Evolutionary conservation across 495 filamentous ascomycete genomes (phyloP), one percentile per base, ranked within the genome.

Genomic region (Penicillium parvum): DNA sequence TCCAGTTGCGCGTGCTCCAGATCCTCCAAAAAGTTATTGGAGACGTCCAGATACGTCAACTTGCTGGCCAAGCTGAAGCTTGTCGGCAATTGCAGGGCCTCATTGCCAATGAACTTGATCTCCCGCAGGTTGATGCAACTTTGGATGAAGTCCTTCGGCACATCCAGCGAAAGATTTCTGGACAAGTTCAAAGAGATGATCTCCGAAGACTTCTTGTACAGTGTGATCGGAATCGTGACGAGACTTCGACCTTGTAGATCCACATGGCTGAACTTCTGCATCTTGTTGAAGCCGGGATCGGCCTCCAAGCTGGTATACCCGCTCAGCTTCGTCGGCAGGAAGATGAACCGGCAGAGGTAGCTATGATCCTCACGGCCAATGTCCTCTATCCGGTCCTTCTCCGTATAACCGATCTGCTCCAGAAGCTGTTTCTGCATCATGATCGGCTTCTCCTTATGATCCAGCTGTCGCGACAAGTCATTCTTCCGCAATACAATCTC

Each of bases 321-420:
- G 61, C 81, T 88, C 53, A 95, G 81, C 45, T 88, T 85, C 8
- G 84, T 85, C 7, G 91, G 88, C 36, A 96, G 71, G 60, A 97
- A 99, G 17, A 89, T 86, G 66, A 97, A 97, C 6, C 92, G 88
- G 54, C 90, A 90, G 5, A 99, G 74, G 52, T 97, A 97, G 54
- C 90, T 91, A 63, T 96, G 94, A 63, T 99, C 92, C 61, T 99
- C 92, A 32, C 92, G 81, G n/a, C 92, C 92, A 38, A 99, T 82
- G 44, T 96, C 92, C 55, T 96, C 91, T 29, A 97, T 80, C 27
- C 78, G 79, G 58, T 99, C 94, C 16, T 79, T 81, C 20, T 84
- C 76, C n/a, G 83, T 84, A 58, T 96, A 98, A 9, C 92, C 92
- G 21, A 89, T 85, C 64, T 96, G 88, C 63, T 96, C 85, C 6